These are phyloP conservation scores for Handroanthus guayacan DNA, from an alignment of 257 asterid species.

Conservation along the genomic window DNA sequence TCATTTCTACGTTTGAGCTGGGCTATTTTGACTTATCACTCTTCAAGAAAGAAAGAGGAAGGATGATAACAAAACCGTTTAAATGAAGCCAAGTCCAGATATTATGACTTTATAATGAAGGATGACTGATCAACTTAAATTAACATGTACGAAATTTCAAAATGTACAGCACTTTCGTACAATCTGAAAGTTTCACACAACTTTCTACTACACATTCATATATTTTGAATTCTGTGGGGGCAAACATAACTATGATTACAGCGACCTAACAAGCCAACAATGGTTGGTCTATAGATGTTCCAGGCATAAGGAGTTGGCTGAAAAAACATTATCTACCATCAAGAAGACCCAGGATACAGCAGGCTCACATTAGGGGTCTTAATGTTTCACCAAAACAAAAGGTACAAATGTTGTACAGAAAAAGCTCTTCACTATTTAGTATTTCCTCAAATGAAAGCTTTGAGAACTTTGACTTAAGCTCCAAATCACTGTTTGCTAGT, in stretches of 20 bases:
- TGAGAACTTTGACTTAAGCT: not conserved
- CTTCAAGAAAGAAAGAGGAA: not conserved
- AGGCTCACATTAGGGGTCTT: not conserved
- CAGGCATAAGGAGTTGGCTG: not conserved
- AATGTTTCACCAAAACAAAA: not conserved
- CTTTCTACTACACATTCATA: not conserved
- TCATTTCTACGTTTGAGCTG: not conserved
- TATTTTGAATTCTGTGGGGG: not conserved
- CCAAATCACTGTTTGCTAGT: not conserved
- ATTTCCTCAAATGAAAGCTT: not conserved
- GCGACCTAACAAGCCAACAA: not conserved
- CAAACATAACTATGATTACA: not conserved
- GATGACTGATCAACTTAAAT: not conserved
- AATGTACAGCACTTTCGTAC: not conserved
- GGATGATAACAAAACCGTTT: not conserved
- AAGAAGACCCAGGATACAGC: not conserved
- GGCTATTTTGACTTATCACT: not conserved
- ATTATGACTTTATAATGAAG: not conserved
- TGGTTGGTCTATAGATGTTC: not conserved
- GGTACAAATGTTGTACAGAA: not conserved
- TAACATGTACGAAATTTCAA: not conserved
- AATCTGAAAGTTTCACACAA: not conserved
- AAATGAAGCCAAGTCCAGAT: not conserved
- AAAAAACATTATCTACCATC: not conserved
- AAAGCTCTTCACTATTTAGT: not conserved